Base-by-base conservation (phyloP, 2,329 filamentous ascomycete species). In the Nannizziopsis barbatae region DNA sequence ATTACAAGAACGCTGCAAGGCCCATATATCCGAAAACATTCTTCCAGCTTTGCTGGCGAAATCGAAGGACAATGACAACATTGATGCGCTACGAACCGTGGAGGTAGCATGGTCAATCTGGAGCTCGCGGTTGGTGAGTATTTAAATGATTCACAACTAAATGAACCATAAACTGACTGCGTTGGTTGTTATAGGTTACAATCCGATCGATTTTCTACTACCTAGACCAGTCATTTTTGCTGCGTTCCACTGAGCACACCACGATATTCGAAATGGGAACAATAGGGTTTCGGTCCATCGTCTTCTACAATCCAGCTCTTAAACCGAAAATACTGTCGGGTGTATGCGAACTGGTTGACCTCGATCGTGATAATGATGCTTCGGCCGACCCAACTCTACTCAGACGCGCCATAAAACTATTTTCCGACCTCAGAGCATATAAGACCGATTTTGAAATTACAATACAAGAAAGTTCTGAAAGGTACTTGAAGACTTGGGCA, bases 151-250 rank as follows among this genome's bases (percentile, higher is more conserved):
- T 7, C 6, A 18, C 15, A 42, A 15, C 15, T 12, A n/a, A n/a
- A 54, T 48, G 36, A 36, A 40, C 14, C 17, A 40, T 44, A 22
- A n/a, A 20, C 40, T 48, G 30, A 48, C 3, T 27, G n/a, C 11
- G 9, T 11, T 5, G 22, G 9, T 6, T 46, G n/a, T 2, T 33
- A 12, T 15, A 88, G 81, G 77, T 81, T 55, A 81, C 82, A 11
- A 78, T 98, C 45, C 80, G 88, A 42, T 90, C 85, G 54, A 84
- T 93, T 35, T 96, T 95, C 67, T 94, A 88, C 69, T 98, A 89
- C 60, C 76, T 98, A 55, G 90, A 98, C 63, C 81, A 92, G 53
- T 86, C 88, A 1, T 95, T 88, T 61, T 74, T 98, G 6, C 72
- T 95, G 2, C 81, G 83, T 50, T 80, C 81, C 40, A 80, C 82